Evolutionary conservation across 805 yeast genomes (phyloP), one percentile per base, ranked within the genome.

Genomic region (Lipomyces spencermartinsiae): DNA sequence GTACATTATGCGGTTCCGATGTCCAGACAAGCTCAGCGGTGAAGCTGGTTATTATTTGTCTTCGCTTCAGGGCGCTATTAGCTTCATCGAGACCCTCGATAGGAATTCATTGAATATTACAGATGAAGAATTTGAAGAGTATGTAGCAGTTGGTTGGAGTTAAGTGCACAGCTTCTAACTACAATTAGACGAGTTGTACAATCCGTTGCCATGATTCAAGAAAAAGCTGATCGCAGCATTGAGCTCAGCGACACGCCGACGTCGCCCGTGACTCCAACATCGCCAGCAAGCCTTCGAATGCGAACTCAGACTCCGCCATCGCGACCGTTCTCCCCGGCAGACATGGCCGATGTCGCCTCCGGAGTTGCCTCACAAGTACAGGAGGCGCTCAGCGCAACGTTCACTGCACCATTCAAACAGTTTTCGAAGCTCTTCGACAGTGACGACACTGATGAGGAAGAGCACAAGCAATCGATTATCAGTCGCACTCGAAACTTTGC

Each of bases 1-100:
- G 68, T 95, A 92, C 78, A 92, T 95, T 71, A 97, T 93, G 77
- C 82, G 95, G 62, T 95, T 90, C 77, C 81, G 98, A 71, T 87
- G 86, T 64, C 87, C 86, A 6, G 91, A 87, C 56, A 89, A 91
- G 82, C 80, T 91, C 59, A 83, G 84, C 55, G 98, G 99, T 8
- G 99, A 95, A 77, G 89, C 94, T 0, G 90, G 95, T 55, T 95
- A 95, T 78, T 95, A 95, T 76, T 80, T 95, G 64, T 91, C 97
- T 35, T 91, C 97, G n/a, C 78, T 94, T 34, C 92, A 90, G 74
- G 96, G 96, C 1, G 98, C 98, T 1, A 86, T 93, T 12, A 86
- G 89, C 68, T 95, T 92, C 76, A 85, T 95, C 9, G 86, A 87
- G 65, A 85, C 87, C 12, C 77, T 95, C 57, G 85, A 83, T 43